These are phyloP conservation scores for Hirschioporus abietinus DNA, from an alignment of 768 basidiomycete species.

Conservation along the genomic window DNA sequence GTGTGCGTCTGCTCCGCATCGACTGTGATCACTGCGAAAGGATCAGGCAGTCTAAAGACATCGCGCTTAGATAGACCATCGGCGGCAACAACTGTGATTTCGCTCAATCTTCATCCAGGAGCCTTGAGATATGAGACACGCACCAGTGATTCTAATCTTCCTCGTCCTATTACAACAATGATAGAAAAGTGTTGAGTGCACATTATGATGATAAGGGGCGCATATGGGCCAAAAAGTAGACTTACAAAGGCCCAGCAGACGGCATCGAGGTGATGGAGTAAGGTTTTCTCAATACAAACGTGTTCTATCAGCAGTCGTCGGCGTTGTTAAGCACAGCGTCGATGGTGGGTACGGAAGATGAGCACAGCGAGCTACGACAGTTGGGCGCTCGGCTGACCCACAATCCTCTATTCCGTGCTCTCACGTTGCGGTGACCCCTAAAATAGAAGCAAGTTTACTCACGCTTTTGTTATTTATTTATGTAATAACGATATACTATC, in stretches of 20 bases:
- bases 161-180: background rate
- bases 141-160: constrained; percentile 5
- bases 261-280: constrained; percentile 1
- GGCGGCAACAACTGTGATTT: constrained; percentile 65
- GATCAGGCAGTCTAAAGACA: constrained; percentile 77
- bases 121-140: background rate
- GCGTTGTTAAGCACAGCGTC: background rate
- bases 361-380: background rate
- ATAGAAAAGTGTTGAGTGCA: background rate
- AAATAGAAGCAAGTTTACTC: background rate
- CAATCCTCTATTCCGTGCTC: background rate
- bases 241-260: constrained; percentile 2
- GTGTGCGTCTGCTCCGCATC: constrained; percentile 81
- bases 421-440: background rate
- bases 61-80: constrained; percentile 72
- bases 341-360: constrained; percentile 1
- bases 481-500: background rate
- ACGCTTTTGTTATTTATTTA: background rate
- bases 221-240: background rate
- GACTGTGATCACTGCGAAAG: constrained; percentile 83
- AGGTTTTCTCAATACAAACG: background rate
- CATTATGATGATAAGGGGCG: background rate
- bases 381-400: constrained; percentile 1
- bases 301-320: background rate
- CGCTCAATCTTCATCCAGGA: background rate